phyloP scores from a whole-genome alignment of 352 stramenopile genomes.

The Pythium scleroteichum region DNA sequence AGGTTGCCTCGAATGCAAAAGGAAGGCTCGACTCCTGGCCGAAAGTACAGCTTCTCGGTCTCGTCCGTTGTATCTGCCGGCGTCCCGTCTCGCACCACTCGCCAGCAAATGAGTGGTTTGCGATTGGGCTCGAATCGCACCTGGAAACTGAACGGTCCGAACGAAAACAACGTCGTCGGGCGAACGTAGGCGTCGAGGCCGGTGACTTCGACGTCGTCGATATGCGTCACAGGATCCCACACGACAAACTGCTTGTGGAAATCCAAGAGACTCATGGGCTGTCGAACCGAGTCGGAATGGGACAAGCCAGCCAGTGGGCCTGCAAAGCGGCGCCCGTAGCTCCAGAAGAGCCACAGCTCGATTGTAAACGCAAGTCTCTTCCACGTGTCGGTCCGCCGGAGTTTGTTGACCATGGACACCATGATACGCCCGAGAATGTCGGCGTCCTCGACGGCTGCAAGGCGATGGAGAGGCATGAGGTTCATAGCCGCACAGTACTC shows the following conservation, averaged over 20 bases:
- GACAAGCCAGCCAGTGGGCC: not conserved
- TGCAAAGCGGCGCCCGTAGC: conserved; percentile 24
- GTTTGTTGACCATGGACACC: conserved; percentile 43
- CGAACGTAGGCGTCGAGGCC: conserved; percentile 29
- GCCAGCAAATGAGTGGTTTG: conserved; percentile 46
- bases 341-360: conserved; percentile 37
- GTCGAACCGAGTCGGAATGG: not conserved
- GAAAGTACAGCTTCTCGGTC: conserved; percentile 1
- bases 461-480: conserved; percentile 33
- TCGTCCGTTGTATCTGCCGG: conserved; percentile 10
- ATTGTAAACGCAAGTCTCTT: conserved; percentile 41
- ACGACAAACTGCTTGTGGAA: conserved; percentile 51
- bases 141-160: conserved; percentile 42
- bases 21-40: not conserved
- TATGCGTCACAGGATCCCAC: conserved; percentile 38
- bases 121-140: conserved; percentile 39
- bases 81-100: conserved; percentile 33
- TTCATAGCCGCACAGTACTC: conserved; percentile 33
- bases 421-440: conserved; percentile 40
- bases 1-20: conserved; percentile 26
- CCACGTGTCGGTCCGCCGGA: conserved; percentile 51
- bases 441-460: conserved; percentile 39
- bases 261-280: conserved; percentile 41
- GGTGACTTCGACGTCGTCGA: conserved; percentile 39
- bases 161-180: conserved; percentile 35